These are phyloP conservation scores for Angomonas ambiguus DNA, from an alignment of 208 protist genomes.

Conservation along the genomic window DNA sequence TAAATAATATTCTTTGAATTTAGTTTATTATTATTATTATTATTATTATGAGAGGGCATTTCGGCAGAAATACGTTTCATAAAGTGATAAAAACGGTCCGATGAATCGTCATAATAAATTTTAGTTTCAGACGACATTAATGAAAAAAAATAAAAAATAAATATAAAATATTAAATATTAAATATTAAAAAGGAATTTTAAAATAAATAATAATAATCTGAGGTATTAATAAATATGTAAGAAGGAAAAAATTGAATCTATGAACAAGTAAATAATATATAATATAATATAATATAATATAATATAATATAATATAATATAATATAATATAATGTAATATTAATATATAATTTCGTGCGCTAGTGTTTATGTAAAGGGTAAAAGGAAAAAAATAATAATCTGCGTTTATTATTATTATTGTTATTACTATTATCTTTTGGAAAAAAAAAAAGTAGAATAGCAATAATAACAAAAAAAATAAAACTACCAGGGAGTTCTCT, in stretches of 20 bases:
- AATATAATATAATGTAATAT: not conserved
- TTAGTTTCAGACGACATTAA: too few species aligned
- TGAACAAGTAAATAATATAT: not conserved
- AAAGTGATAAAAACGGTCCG: too few species aligned
- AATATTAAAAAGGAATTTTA: too few species aligned
- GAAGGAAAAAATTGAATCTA: constrained; percentile 8
- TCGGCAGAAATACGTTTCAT: too few species aligned
- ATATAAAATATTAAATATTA: too few species aligned
- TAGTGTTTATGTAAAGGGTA: not conserved
- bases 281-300: not conserved
- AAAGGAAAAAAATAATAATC: not conserved
- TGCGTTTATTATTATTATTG: not conserved
- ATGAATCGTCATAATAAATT: too few species aligned
- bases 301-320: not conserved
- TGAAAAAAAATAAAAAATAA: not conserved
- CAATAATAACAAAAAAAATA: not conserved
- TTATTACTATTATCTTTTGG: constrained; percentile 10
- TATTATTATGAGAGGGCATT: too few species aligned
- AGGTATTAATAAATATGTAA: not conserved
- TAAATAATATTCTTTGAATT: too few species aligned
- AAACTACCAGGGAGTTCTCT: too few species aligned
- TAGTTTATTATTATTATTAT: too few species aligned
- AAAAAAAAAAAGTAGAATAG: not conserved
- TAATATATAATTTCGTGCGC: not conserved
- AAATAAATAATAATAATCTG: too few species aligned